Evolutionary conservation across 1,284 basidiomycete species (phyloP), one percentile per base, ranked within the genome.

Genomic region (Cystobasidium pallidum): DNA sequence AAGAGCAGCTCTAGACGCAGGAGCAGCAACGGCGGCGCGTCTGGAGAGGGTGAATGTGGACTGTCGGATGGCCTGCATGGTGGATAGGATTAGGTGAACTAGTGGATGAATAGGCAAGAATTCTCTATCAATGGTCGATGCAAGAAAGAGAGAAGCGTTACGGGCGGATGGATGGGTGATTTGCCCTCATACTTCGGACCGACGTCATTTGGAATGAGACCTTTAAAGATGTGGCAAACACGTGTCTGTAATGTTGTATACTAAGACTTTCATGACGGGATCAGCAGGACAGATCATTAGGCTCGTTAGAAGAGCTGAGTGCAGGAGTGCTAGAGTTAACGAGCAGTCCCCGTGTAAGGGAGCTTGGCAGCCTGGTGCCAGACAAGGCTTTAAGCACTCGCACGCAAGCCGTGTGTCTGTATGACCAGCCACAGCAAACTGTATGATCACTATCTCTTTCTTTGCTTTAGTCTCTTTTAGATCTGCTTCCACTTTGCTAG

Each of bases 41-140:
- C 63, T 41, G 8, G 55, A 52, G 45, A 55, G 11, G 21, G 57
- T 57, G 55, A 57, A 49, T 24, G 64, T 34, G 41, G 63, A 66
- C 30, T 51, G 39, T 36, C 71, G 61, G 64, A 61, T 34, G 43
- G 64, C 63, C 47, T 66, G 71, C 57, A 66, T 73, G 64, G 45
- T 73, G 62, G 21, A 8, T 30, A 32, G 32, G 15, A 21, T n/a
- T 41, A 8, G 7, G 62, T 34, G 19, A 39, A 1, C n/a, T 36
- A 7, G 43, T 49, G 26, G 19, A 13, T 36, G 21, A 34, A 43
- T 70, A 21, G n/a, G n/a, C n/a, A n/a, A n/a, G n/a, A n/a, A n/a
- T n/a, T n/a, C n/a, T n/a, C n/a, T 32, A 26, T 26, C 13, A 15
- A 6, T 7, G 43, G 21, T 19, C 7, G 61, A 43, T 36, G 13